Evolutionary conservation across 345 rosid genomes (phyloP).

Genomic region (Lumnitzera littorea): DNA sequence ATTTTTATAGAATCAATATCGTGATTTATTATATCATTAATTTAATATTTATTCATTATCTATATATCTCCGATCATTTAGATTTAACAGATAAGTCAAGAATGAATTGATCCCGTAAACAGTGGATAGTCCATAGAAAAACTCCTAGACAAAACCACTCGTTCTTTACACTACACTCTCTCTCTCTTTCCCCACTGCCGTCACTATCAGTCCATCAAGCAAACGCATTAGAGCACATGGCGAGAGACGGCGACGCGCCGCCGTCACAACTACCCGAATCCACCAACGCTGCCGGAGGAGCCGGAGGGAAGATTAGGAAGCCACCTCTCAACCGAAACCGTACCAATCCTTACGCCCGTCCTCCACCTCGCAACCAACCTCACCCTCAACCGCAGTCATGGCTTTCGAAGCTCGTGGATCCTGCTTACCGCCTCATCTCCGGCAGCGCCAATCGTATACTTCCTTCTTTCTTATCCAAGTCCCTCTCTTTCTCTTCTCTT

Average conservation of each 20-base stretch:
- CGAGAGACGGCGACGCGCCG: slow-evolving; percentile 24
- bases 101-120: no score
- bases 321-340: slow-evolving; percentile 25
- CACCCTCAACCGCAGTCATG: slow-evolving; percentile 34
- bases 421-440: slow-evolving; percentile 62
- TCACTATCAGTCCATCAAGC: no score
- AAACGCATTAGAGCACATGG: neutral
- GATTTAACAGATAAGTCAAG: no score
- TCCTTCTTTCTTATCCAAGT: slow-evolving; percentile 54
- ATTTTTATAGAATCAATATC: no score
- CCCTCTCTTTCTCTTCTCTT: slow-evolving; percentile 24
- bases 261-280: slow-evolving; percentile 15
- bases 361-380: slow-evolving; percentile 36
- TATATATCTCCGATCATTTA: no score
- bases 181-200: no score
- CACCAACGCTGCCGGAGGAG: slow-evolving; percentile 20
- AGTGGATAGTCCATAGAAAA: no score
- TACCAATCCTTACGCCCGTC: slow-evolving; percentile 58
- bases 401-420: slow-evolving; percentile 71
- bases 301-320: slow-evolving; percentile 59
- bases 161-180: no score
- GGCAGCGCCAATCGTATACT: slow-evolving; percentile 60
- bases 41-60: no score
- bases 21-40: no score
- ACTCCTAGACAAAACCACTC: no score